These are phyloP conservation scores for Eutrema salsugineum DNA, from an alignment of 441 rosid species.

Conservation along the genomic window DNA sequence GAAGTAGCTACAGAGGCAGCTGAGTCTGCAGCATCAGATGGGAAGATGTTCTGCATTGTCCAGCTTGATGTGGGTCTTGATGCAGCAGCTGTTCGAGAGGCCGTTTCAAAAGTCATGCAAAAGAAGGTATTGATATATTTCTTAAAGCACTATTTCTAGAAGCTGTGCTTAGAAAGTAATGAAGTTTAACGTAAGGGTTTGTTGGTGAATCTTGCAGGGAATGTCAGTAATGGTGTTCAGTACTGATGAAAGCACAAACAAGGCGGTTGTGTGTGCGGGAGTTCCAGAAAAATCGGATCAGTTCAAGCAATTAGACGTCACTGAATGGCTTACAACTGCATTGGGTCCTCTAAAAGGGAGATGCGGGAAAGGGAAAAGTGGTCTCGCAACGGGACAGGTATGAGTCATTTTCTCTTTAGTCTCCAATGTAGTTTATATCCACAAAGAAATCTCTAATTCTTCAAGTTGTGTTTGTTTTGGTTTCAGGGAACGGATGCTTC, in stretches of 20 bases:
- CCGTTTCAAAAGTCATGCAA: slow-evolving; percentile 72
- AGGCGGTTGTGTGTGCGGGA: slow-evolving; percentile 89
- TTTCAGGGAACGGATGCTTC: slow-evolving; percentile 87
- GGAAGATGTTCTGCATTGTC: slow-evolving; percentile 71
- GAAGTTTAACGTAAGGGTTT: not conserved
- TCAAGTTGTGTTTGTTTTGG: slow-evolving; percentile 9
- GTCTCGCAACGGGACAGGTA: slow-evolving; percentile 97
- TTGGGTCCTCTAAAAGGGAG: slow-evolving; percentile 82
- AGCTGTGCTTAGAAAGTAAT: not conserved
- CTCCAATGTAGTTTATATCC: not conserved
- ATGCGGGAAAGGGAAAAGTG: slow-evolving; percentile 92
- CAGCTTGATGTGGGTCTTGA: slow-evolving; percentile 87
- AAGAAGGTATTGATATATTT: slow-evolving; percentile 46
- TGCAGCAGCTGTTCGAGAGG: slow-evolving; percentile 95
- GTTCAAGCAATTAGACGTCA: slow-evolving; percentile 68
- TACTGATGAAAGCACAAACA: slow-evolving; percentile 78
- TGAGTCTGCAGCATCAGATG: slow-evolving; percentile 66
- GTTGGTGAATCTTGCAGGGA: slow-evolving; percentile 50
- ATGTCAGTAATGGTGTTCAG: slow-evolving; percentile 89
- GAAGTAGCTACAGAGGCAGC: slow-evolving; percentile 58
- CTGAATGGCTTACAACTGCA: slow-evolving; percentile 87
- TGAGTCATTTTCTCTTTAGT: not conserved
- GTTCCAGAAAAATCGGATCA: slow-evolving; percentile 67
- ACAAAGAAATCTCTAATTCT: not conserved
- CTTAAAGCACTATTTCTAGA: not conserved